Percentiles rank a stretch among this genome's conserved stretches.
Evolutionary conservation across 2,329 filamentous ascomycete species (phyloP).

Genomic region (Curvularia spicifera): DNA sequence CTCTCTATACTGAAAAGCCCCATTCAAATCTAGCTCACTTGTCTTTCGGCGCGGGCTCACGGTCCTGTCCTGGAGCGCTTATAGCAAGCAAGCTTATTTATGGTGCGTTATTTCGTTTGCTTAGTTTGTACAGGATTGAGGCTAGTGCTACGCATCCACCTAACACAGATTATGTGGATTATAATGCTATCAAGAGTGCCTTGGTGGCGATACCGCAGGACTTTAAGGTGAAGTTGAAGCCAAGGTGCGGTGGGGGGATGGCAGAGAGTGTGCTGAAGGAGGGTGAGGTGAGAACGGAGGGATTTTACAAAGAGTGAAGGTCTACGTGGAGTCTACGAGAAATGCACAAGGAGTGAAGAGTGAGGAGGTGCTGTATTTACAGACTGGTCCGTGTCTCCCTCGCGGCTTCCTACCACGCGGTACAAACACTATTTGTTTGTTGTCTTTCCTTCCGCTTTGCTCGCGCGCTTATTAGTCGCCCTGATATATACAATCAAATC

Average conservation of each 20-base stretch:
- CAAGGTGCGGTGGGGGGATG: conserved; percentile 52
- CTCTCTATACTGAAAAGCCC: conserved; percentile 32
- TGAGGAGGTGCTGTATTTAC: too few species aligned
- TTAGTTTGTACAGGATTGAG: conserved; percentile 59
- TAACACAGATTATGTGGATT: conserved; percentile 68
- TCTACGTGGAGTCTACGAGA: neutral
- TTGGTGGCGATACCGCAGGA: conserved; percentile 65
- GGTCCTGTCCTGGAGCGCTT: conserved; percentile 60
- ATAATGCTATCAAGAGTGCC: conserved; percentile 66
- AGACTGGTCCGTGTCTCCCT: neutral
- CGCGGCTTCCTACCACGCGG: neutral
- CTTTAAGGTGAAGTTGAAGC: conserved; percentile 64
- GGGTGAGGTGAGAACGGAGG: conserved; percentile 56
- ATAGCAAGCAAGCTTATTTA: conserved; percentile 61
- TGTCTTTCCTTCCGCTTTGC: neutral
- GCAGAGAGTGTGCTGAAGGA: conserved; percentile 52
- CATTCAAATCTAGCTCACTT: conserved; percentile 46
- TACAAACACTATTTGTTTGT: neutral
- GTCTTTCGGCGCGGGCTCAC: conserved; percentile 60
- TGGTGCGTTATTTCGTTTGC: conserved; percentile 56
- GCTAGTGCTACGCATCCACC: conserved; percentile 59
- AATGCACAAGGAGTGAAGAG: too few species aligned
- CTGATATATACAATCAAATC: too few species aligned
- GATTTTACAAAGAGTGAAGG: conserved; percentile 53
- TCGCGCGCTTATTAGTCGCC: neutral